Evolutionary conservation across 805 yeast species (phyloP), one percentile per base, ranked within the genome.

Genomic region (Hanseniaspora osmophila): DNA sequence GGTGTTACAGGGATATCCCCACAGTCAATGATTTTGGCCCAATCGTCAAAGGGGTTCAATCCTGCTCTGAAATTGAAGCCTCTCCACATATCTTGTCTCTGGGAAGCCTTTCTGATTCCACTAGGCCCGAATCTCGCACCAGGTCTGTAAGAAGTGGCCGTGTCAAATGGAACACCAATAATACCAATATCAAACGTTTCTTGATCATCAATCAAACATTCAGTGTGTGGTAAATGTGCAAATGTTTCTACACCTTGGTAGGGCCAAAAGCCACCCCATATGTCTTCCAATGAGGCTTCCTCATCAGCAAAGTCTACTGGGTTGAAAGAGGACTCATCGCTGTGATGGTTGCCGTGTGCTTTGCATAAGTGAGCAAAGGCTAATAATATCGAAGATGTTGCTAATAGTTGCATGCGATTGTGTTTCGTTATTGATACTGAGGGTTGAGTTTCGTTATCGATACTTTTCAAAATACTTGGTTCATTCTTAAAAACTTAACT

Each of bases 111-210:
- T 51, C 88, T 63, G 43, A 80, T 78, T 10, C 83, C 81, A 43
- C 78, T 62, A 2, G 90, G 94, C 2, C 94, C 94, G 60, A 84
- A 84, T 45, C 94, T 64, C 2, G 94, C 87, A 6, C 94, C 94
- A 0, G 87, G 73, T 44, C 94, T 69, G 60, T 78, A 84, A 1
- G 86, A 71, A 0, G 78, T 78, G 0, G 90, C 90, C 5, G 92
- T 83, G 55, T 84, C 94, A 53, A 84, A 84, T 0, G 94, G 94
- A 2, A 81, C 80, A 5, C 94, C 94, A 46, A 84, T 69, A 13
- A 84, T 51, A 0, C 78, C 94, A 42, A 84, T 71, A 53, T 84
- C 94, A 52, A 70, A 85, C 10, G 32, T 37, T 2, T 64, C 53
- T 3, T 57, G 49, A 3, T 73, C 60, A 30, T 74, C 61, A 2